Conservation (phyloP, 163 green algal genomes). For the Scenedesmus sp. region DNA sequence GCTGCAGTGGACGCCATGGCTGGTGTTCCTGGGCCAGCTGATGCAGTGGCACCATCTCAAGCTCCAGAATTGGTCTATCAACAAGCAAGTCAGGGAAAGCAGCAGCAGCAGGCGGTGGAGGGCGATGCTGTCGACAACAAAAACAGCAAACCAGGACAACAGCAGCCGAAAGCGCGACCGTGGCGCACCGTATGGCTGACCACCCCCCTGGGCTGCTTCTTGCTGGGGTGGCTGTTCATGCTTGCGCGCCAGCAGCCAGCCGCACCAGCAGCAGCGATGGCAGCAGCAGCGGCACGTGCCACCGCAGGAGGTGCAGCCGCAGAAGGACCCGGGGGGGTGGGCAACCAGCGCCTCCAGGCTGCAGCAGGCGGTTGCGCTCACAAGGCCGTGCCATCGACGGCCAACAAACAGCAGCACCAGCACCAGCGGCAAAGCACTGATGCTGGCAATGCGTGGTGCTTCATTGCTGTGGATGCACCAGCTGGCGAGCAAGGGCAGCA, state of each 20-base stretch:
- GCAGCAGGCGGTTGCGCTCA: neutral
- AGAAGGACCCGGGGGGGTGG: neutral
- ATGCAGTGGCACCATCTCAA: neutral
- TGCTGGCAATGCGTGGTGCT: neutral
- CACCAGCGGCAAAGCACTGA: neutral
- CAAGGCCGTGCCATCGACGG: neutral
- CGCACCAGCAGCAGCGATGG: neutral
- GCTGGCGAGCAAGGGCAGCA: neutral
- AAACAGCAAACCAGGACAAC: neutral
- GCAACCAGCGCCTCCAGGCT: neutral
- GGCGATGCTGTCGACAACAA: neutral
- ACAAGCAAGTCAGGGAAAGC: neutral
- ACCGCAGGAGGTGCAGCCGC: neutral
- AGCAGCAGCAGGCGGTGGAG: neutral
- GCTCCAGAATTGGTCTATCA: neutral
- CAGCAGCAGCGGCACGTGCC: too few species aligned
- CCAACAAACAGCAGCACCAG: neutral
- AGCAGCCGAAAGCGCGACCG: neutral
- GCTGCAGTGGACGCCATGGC: neutral
- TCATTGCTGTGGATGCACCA: neutral
- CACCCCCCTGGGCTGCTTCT: neutral
- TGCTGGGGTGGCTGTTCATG: slow-evolving; percentile 22
- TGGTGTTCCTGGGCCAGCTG: neutral
- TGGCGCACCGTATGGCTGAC: neutral
- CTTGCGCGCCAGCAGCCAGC: neutral